A percentile compares a stretch with the other conserved stretches of the same genome.
Conservation (phyloP, 2,329 filamentous ascomycete genomes). For the Elsinoe australis region DNA sequence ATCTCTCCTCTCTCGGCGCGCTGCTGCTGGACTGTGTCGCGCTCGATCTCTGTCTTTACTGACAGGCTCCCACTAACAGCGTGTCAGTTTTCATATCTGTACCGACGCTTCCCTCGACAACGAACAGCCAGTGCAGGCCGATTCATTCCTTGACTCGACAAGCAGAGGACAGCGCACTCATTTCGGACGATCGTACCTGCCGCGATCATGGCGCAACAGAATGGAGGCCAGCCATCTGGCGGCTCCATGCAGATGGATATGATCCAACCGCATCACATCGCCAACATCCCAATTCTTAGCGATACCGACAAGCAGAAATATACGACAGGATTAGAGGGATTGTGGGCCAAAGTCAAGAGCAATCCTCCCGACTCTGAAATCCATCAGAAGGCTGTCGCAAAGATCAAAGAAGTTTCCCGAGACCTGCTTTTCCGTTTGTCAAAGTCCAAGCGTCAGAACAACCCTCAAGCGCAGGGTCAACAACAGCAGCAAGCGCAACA, state of each 20-base stretch:
- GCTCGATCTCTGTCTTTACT: no score
- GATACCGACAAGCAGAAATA: conserved; percentile 17
- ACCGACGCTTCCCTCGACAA: no score
- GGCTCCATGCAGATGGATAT: conserved; percentile 16
- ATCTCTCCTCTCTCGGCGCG: no score
- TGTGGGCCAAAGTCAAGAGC: conserved; percentile 19
- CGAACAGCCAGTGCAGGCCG: no score
- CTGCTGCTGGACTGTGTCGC: no score
- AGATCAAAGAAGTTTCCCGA: conserved; percentile 22
- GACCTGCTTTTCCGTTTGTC: conserved; percentile 18
- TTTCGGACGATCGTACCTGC: conserved; percentile 2
- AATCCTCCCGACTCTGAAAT: conserved; percentile 18
- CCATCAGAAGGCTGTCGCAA: conserved; percentile 19
- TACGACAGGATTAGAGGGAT: conserved; percentile 18
- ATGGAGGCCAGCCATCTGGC: conserved; percentile 11
- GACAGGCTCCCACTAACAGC: no score
- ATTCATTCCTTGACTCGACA: no score
- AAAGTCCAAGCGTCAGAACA: conserved; percentile 16
- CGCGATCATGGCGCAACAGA: conserved; percentile 11
- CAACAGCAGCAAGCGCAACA: conserved; percentile 9
- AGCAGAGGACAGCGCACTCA: no score
- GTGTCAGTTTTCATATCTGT: no score
- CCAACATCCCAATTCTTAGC: conserved; percentile 19
- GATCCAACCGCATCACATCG: conserved; percentile 21
- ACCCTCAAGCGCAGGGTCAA: conserved; percentile 7